phyloP scores from a whole-genome alignment of 768 basidiomycete species.

The Clathrus columnatus region DNA sequence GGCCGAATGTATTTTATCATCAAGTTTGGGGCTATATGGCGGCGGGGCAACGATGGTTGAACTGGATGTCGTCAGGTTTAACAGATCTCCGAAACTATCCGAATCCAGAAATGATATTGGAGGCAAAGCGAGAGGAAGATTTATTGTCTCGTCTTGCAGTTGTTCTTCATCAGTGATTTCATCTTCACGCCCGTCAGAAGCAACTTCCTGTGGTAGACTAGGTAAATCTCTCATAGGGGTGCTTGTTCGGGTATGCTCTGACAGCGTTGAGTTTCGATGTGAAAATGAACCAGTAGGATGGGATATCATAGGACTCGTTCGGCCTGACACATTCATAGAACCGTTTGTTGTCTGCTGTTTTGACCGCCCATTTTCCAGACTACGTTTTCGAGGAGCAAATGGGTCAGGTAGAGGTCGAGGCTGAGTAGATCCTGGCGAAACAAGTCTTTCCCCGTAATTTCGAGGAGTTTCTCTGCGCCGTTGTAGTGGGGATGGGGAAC shows the following conservation, averaged over 20 bases:
- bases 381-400: neutral
- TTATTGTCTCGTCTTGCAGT: neutral
- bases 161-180: neutral
- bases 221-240: neutral
- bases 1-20: neutral
- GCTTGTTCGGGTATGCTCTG: neutral
- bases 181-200: neutral
- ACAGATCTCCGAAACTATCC: constrained; percentile 3
- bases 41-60: neutral
- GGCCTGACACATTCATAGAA: neutral
- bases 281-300: no score
- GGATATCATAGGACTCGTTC: neutral
- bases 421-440: neutral
- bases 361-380: neutral
- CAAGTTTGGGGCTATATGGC: neutral
- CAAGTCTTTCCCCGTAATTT: constrained; percentile 14
- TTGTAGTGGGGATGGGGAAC: constrained; percentile 31
- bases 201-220: neutral
- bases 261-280: neutral
- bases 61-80: neutral
- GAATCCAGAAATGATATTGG: neutral
- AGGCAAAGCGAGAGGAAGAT: neutral
- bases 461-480: constrained; percentile 24
- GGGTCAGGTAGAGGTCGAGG: neutral
- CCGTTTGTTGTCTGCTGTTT: neutral